phyloP scores from a whole-genome alignment of 2,329 filamentous ascomycete genomes.

The Madurella mycetomatis region DNA sequence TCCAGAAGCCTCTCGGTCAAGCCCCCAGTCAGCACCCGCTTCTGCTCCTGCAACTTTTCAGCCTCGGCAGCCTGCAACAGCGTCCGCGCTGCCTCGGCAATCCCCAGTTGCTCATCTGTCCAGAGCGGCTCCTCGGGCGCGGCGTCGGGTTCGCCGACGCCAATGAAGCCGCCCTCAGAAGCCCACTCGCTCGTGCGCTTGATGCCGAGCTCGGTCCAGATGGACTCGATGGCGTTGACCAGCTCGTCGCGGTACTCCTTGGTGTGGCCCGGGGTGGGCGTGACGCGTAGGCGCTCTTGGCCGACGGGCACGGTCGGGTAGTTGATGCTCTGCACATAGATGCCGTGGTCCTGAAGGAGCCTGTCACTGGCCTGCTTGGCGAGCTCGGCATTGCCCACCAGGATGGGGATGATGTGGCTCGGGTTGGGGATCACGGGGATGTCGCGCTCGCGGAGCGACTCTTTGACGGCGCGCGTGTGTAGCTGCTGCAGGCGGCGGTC shows the following conservation, averaged over 20 bases:
- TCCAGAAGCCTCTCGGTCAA: slow-evolving; percentile 58
- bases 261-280: slow-evolving; percentile 87
- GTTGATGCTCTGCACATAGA: slow-evolving; percentile 99
- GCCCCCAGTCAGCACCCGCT: slow-evolving; percentile 32
- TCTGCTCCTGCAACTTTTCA: slow-evolving; percentile 20
- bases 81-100: slow-evolving; percentile 61
- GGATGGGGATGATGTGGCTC: slow-evolving; percentile 88
- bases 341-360: slow-evolving; percentile 81
- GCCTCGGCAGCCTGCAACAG: slow-evolving; percentile 42
- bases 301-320: slow-evolving; percentile 97
- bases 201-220: slow-evolving; percentile 79
- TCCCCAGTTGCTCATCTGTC: slow-evolving; percentile 82
- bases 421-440: slow-evolving; percentile 98
- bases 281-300: slow-evolving; percentile 95
- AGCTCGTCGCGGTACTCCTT: slow-evolving; percentile 83
- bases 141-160: slow-evolving; percentile 71
- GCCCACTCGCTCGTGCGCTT: slow-evolving; percentile 94
- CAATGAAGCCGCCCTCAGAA: slow-evolving; percentile 85
- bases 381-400: slow-evolving; percentile 90
- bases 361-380: slow-evolving; percentile 91
- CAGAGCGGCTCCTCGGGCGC: slow-evolving; percentile 70
- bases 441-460: slow-evolving; percentile 69
- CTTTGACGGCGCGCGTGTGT: slow-evolving; percentile 92
- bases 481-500: slow-evolving; percentile 92
- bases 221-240: slow-evolving; percentile 74